Evolutionary conservation across 331 rosid species (phyloP).

Genomic region (Quercus phellos): DNA sequence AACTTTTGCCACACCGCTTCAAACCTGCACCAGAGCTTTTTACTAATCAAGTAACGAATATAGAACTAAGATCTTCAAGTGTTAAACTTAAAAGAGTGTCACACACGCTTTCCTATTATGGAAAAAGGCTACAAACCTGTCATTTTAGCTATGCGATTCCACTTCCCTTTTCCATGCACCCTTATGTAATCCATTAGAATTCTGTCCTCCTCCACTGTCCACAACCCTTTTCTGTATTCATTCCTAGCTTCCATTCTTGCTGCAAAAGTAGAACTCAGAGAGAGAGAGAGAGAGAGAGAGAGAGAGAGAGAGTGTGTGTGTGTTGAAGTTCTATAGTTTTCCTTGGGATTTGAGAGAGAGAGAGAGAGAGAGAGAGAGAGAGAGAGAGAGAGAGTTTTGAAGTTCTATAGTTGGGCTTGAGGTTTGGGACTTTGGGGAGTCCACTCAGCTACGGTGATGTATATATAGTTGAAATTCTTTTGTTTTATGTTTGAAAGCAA

Average conservation of each 20-base stretch:
- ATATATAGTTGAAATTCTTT: background rate
- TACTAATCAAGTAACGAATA: background rate
- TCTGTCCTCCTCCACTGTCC: constrained; percentile 54
- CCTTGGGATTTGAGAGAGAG: background rate
- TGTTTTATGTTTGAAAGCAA: too few species aligned
- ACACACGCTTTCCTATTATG: background rate
- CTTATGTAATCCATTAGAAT: constrained; percentile 34
- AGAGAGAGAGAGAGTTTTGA: background rate
- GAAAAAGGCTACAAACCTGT: constrained; percentile 25
- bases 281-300: background rate
- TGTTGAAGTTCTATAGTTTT: background rate
- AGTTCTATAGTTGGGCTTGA: background rate
- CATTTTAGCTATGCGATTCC: constrained; percentile 50
- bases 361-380: background rate
- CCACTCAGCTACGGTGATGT: background rate
- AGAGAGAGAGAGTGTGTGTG: background rate
- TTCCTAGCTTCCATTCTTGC: constrained; percentile 28
- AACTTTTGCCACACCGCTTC: constrained; percentile 69
- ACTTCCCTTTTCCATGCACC: constrained; percentile 51
- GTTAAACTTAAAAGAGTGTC: too few species aligned
- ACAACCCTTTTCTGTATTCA: constrained; percentile 39
- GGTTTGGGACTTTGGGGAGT: background rate
- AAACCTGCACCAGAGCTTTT: constrained; percentile 25
- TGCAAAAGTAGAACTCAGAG: background rate
- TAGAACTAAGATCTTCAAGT: background rate